phyloP scores from a whole-genome alignment of 2,329 filamentous ascomycete genomes.

The Hymenoscyphus albidus region DNA sequence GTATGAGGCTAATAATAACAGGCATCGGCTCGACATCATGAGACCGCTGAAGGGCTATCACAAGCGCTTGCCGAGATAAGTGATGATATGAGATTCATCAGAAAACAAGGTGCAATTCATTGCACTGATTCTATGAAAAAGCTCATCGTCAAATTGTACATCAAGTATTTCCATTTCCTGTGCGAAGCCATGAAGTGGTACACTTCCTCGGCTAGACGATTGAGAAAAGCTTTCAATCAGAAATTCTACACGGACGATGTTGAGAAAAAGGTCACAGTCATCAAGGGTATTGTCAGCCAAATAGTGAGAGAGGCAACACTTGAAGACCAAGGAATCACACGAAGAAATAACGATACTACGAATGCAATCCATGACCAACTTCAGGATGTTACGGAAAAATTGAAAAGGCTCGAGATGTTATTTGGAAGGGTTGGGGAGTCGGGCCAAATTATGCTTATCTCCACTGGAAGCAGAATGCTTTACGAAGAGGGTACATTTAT shows the following conservation, averaged over 20 bases:
- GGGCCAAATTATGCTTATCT: neutral
- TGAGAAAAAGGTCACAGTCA: neutral
- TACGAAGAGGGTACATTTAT: neutral
- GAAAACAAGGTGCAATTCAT: neutral
- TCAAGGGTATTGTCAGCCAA: neutral
- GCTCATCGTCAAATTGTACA: neutral
- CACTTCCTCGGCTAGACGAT: neutral
- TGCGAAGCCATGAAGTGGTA: slow-evolving; percentile 7
- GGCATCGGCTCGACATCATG: neutral
- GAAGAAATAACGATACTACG: neutral
- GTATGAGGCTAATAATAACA: neutral
- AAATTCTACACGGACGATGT: neutral
- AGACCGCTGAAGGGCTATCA: neutral
- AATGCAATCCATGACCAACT: neutral
- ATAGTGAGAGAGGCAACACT: neutral
- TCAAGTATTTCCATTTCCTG: slow-evolving; percentile 5
- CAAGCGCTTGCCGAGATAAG: slow-evolving; percentile 4
- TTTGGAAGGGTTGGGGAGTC: neutral
- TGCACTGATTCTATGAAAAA: neutral
- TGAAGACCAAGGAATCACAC: neutral
- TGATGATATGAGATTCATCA: slow-evolving; percentile 1
- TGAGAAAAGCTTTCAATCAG: neutral
- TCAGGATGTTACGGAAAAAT: neutral
- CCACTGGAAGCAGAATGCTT: neutral
- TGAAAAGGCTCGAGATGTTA: neutral